These are phyloP conservation scores for Colletotrichum chlorophyti DNA, from an alignment of 2,329 filamentous ascomycete genomes.

Conservation along the genomic window DNA sequence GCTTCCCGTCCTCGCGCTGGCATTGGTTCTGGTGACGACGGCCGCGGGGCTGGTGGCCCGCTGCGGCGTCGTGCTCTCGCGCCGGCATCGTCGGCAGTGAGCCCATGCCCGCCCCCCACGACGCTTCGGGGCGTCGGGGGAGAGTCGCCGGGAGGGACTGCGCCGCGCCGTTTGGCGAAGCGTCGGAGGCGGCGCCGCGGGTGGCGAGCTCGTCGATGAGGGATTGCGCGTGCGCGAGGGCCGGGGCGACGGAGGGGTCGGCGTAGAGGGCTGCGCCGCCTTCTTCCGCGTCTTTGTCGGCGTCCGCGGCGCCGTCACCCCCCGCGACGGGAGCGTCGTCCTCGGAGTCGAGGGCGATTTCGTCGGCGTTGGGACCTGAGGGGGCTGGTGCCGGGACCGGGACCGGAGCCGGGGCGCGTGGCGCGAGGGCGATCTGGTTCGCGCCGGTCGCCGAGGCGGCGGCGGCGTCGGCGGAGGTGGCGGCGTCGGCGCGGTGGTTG, in stretches of 20 bases:
- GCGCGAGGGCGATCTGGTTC: conserved; percentile 46
- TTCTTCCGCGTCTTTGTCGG: conserved; percentile 3
- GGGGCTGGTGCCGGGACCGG: neutral
- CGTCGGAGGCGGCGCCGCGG: neutral
- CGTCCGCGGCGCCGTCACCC: conserved; percentile 31
- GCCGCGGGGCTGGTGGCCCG: neutral
- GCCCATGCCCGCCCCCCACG: conserved; percentile 24
- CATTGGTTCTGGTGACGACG: neutral
- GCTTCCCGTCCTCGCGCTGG: conserved; percentile 32
- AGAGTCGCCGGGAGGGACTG: conserved; percentile 14
- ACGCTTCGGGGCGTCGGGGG: conserved; percentile 16
- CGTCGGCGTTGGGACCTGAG: conserved; percentile 53
- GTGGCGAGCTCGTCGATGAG: conserved; percentile 24
- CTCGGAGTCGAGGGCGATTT: conserved; percentile 53
- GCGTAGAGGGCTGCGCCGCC: conserved; percentile 10
- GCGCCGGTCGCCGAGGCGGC: conserved; percentile 38
- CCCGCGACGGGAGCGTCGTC: conserved; percentile 42
- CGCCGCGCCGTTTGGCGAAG: neutral
- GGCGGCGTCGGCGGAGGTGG: conserved; percentile 44
- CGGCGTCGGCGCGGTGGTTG: conserved; percentile 61
- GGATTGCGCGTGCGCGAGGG: conserved; percentile 24
- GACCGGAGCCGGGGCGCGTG: conserved; percentile 15
- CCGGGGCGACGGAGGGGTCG: conserved; percentile 18
- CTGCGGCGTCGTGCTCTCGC: neutral
- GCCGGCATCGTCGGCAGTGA: conserved; percentile 6